phyloP scores from a whole-genome alignment of 257 asterid genomes.

The Handroanthus guayacan region DNA sequence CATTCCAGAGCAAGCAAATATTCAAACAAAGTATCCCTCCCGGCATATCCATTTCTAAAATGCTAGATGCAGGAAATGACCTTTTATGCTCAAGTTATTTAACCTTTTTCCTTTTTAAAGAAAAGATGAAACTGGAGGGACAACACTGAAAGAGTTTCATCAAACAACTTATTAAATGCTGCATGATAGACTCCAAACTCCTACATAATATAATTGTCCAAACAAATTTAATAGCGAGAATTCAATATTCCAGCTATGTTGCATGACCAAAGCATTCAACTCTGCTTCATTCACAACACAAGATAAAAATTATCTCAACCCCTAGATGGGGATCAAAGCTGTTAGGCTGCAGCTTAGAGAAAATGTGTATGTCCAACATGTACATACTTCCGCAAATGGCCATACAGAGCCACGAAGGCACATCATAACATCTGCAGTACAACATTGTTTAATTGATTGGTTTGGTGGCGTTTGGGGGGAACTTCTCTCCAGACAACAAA shows the following conservation, averaged over 20 bases:
- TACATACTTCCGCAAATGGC: neutral
- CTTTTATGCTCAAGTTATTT: constrained; percentile 7
- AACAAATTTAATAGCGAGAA: neutral
- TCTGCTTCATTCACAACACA: neutral
- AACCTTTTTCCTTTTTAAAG: neutral
- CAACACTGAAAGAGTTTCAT: neutral
- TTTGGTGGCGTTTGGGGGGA: neutral
- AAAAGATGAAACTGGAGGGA: neutral
- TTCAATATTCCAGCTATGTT: neutral
- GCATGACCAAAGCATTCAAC: neutral
- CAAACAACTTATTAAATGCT: neutral
- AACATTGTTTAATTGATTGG: neutral
- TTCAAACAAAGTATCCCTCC: neutral
- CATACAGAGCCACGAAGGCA: neutral
- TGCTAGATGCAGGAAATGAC: neutral
- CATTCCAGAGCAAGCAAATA: constrained; percentile 2
- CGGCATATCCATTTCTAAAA: neutral
- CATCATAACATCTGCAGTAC: neutral
- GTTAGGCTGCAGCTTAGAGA: neutral
- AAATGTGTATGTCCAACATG: neutral
- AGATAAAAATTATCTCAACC: neutral
- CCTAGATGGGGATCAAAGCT: neutral
- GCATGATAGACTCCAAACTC: neutral
- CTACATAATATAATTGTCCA: neutral
- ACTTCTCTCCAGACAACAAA: constrained; percentile 3